A percentile compares a stretch with the other conserved stretches of the same genome.
phyloP scores from a whole-genome alignment of 805 yeast genomes.

The Kuraishia hungarica region DNA sequence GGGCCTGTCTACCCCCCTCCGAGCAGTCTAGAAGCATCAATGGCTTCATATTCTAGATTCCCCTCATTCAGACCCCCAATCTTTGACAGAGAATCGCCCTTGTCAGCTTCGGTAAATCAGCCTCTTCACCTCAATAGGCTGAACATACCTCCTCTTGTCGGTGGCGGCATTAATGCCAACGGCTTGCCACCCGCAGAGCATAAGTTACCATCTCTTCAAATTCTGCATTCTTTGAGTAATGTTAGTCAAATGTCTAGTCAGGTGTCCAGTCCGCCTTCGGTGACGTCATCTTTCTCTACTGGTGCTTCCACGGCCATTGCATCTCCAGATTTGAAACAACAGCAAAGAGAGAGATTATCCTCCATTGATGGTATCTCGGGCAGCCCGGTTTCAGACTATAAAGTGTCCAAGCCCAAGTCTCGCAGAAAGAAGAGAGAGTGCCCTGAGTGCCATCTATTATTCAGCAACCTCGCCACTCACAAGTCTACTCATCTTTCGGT shows the following conservation, averaged over 20 bases:
- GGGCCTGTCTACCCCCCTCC: neutral
- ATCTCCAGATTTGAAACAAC: neutral
- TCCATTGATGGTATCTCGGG: neutral
- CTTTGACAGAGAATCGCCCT: neutral
- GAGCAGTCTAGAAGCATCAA: neutral
- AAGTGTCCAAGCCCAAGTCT: neutral
- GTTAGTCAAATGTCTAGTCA: neutral
- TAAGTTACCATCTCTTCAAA: neutral
- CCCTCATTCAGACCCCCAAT: neutral
- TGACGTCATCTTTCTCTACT: neutral
- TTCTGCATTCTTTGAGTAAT: neutral
- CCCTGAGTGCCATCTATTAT: slow-evolving; percentile 35
- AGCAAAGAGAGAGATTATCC: neutral
- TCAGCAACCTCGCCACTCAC: slow-evolving; percentile 78
- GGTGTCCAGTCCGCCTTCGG: neutral
- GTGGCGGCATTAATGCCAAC: neutral
- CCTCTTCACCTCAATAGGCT: neutral
- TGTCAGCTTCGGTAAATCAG: neutral
- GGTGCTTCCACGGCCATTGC: neutral
- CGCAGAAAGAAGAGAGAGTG: slow-evolving; percentile 27
- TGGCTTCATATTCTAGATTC: neutral
- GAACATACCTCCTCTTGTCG: neutral
- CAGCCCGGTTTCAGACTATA: neutral
- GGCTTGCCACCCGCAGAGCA: neutral
- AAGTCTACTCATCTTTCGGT: slow-evolving; percentile 70